Evolutionary conservation across 176 grass and related monocot genomes (phyloP).

Genomic region (Alopecurus myosuroides): DNA sequence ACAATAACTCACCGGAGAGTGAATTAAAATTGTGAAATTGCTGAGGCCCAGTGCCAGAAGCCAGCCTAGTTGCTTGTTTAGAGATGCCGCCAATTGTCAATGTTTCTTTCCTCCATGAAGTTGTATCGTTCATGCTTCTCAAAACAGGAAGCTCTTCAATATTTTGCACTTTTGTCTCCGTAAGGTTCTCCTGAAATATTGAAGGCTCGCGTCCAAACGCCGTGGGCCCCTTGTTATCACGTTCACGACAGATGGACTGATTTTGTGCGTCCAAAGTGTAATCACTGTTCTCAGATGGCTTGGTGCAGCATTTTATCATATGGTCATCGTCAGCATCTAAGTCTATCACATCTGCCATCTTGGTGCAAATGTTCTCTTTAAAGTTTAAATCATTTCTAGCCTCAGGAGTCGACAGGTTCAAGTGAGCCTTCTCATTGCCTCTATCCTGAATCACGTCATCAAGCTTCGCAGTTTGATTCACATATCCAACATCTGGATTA

Average conservation of each 20-base stretch:
- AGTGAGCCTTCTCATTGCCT: background rate
- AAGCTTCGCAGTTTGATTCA: conserved; percentile 8
- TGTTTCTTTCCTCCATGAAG: conserved; percentile 52
- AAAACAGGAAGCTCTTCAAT: conserved; percentile 9
- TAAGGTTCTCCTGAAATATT: conserved; percentile 17
- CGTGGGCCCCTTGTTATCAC: conserved; percentile 2
- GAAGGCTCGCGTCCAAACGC: conserved; percentile 1
- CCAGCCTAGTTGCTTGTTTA: conserved; percentile 40
- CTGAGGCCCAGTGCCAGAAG: conserved; percentile 37
- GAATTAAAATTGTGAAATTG: conserved; percentile 46
- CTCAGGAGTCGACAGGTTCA: background rate
- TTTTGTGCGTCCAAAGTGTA: background rate
- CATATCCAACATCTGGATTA: conserved; percentile 1
- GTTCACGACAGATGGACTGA: background rate
- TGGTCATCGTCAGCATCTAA: conserved; percentile 25
- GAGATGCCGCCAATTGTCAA: conserved; percentile 56
- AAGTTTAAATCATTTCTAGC: conserved; percentile 10
- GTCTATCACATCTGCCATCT: conserved; percentile 29
- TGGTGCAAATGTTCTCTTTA: background rate
- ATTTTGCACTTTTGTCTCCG: conserved; percentile 2
- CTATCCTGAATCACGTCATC: conserved; percentile 17
- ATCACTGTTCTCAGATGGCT: background rate
- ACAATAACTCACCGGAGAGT: conserved; percentile 44
- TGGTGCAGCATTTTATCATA: conserved; percentile 6
- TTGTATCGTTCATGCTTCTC: conserved; percentile 20